Evolutionary conservation across 208 protist species (phyloP), one percentile per base, ranked within the genome.

Genomic region (Acanthamoeba sp.): DNA sequence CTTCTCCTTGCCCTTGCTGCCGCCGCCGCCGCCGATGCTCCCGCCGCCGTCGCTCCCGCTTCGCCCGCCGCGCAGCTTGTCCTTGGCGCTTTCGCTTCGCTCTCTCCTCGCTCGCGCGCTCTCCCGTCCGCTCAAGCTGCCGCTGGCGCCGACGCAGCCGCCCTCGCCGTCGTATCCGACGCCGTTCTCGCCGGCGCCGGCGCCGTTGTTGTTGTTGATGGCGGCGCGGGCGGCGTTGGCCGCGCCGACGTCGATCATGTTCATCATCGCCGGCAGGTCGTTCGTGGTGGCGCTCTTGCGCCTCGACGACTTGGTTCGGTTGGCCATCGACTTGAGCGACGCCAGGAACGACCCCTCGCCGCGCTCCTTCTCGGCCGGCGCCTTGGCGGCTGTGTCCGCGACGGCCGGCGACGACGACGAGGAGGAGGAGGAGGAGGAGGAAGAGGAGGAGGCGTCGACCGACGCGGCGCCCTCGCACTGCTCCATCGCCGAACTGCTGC

Each of bases 241-340:
- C 9, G 55, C 55, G 55, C 22, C 2, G 22, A 59, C 55, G 55
- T 59, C 55, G 55, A 59, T 59, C 55, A 20, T 59, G 55, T 59
- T 59, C 55, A 59, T 71, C 32, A 71, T 71, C 32, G 24, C 64
- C 64, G 32, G 24, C 64, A 38, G 10, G 6, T 71, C 64, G 64
- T n/a, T 38, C 32, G 32, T 71, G 9, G 64, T 71, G 64, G 64
- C 24, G 64, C 64, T 71, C 64, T 71, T 71, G 64, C 64, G 64
- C 64, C 36, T 71, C n/a, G 64, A 9, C 64, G 64, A 1, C 64
- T 71, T 71, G 29, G 64, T 71, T 7, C 64, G 64, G 64, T 59
- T 59, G 55, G 64, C 64, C 64, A 71, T 71, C 64, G 64, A 71
- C 64, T 71, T 71, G 64, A 71, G 64, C 64, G 64, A 71, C n/a